Percentiles rank a stretch among this genome's conserved stretches.
phyloP scores from a whole-genome alignment of 176 grass and related monocot genomes.

The Oryza nivara region DNA sequence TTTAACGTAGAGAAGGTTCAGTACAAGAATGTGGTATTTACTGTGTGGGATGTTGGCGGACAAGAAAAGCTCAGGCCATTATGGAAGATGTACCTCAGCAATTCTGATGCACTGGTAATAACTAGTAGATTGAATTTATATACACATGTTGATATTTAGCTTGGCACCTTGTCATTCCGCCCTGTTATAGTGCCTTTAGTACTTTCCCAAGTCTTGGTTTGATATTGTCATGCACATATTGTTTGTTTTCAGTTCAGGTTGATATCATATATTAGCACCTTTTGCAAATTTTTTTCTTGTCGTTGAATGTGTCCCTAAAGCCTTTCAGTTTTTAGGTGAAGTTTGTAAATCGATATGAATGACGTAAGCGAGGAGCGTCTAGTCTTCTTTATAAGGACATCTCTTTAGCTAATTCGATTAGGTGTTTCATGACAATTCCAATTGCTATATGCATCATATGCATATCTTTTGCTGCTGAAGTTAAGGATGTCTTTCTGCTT shows the following conservation, averaged over 20 bases:
- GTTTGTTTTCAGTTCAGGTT: conserved; percentile 1
- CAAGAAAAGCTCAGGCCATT: conserved; percentile 91
- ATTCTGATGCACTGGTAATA: conserved; percentile 90
- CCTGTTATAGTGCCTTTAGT: not conserved
- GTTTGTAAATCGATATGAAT: not conserved
- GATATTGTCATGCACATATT: not conserved
- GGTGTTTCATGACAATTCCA: not conserved
- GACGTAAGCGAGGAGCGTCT: not conserved
- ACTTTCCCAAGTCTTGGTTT: conserved; percentile 17
- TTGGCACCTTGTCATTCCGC: conserved; percentile 13
- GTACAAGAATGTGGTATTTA: conserved; percentile 93
- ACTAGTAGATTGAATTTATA: not conserved
- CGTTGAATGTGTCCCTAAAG: not conserved
- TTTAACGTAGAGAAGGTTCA: conserved; percentile 98
- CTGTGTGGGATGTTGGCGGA: conserved; percentile 92
- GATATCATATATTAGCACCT: not conserved
- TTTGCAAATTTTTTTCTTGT: not conserved
- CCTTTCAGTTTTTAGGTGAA: not conserved
- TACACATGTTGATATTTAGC: conserved; percentile 8
- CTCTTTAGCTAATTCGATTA: not conserved
- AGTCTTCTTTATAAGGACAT: conserved; percentile 20
- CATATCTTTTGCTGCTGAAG: conserved; percentile 6
- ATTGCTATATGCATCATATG: not conserved
- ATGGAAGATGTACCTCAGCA: conserved; percentile 92
- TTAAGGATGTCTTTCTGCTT: conserved; percentile 37